Evolutionary conservation across 2,329 filamentous ascomycete genomes (phyloP).

Genomic region (Alternaria gansuensis): DNA sequence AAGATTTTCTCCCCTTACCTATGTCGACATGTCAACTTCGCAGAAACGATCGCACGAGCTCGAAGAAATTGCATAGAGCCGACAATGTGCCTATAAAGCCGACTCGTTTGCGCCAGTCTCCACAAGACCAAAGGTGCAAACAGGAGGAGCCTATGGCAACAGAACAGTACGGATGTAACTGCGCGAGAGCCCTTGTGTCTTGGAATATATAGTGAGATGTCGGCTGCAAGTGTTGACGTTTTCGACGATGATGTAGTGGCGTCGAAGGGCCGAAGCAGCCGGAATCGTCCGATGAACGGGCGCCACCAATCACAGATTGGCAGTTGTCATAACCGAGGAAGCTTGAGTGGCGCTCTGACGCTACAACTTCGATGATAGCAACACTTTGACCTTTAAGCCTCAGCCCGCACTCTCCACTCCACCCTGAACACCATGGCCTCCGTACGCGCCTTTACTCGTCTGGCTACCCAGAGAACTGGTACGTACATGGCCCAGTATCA

Average conservation of each 20-base stretch:
- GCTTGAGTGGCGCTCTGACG: slow-evolving; percentile 24
- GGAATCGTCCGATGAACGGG: slow-evolving; percentile 24
- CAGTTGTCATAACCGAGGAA: slow-evolving; percentile 29
- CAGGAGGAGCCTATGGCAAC: not conserved
- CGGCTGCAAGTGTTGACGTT: slow-evolving; percentile 25
- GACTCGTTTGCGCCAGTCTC: not conserved
- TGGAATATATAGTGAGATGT: slow-evolving; percentile 7
- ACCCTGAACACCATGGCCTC: slow-evolving; percentile 48
- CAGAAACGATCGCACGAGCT: slow-evolving; percentile 16
- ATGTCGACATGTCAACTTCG: not conserved
- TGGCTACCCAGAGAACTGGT: slow-evolving; percentile 51
- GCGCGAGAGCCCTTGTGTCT: slow-evolving; percentile 1
- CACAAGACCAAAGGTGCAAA: not conserved
- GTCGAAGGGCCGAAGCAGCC: slow-evolving; percentile 21
- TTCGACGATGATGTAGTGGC: slow-evolving; percentile 24
- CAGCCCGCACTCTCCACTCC: slow-evolving; percentile 41
- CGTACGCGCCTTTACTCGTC: slow-evolving; percentile 51
- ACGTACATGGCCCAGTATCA: slow-evolving; percentile 24
- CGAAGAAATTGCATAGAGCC: not conserved
- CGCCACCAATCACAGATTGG: slow-evolving; percentile 17
- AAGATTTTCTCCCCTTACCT: not conserved
- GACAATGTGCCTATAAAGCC: not conserved
- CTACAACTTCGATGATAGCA: slow-evolving; percentile 38
- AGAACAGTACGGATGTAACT: not conserved
- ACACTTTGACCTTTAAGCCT: slow-evolving; percentile 31